These are phyloP conservation scores for Cadophora gregata DNA, from an alignment of 2,329 filamentous ascomycete genomes.

Conservation along the genomic window DNA sequence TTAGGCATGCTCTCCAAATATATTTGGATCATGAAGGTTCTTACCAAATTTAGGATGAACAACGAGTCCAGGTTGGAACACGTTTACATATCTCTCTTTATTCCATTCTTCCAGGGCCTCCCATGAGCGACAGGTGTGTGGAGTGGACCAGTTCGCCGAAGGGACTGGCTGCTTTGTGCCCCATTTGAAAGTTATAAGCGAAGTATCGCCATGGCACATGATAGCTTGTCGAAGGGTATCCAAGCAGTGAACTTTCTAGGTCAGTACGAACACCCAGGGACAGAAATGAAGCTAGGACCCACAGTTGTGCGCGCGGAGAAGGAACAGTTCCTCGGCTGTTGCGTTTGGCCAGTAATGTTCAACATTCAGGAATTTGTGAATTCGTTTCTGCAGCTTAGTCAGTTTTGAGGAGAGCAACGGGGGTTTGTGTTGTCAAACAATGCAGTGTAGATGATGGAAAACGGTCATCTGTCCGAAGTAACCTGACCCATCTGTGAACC, in stretches of 20 bases:
- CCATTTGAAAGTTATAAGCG: conserved; percentile 9
- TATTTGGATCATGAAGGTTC: not conserved
- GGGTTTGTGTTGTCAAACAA: not conserved
- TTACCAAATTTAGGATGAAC: conserved; percentile 9
- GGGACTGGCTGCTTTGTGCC: conserved; percentile 7
- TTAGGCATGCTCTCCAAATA: not conserved
- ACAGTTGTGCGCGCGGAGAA: conserved; percentile 5
- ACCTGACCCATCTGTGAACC: conserved; percentile 1
- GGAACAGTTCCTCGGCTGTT: conserved; percentile 2
- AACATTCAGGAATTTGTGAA: conserved; percentile 4
- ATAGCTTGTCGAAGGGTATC: conserved; percentile 9
- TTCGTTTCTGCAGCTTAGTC: not conserved
- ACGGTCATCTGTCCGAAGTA: conserved; percentile 8
- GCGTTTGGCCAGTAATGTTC: conserved; percentile 12
- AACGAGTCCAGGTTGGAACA: conserved; percentile 4
- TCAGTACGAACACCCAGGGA: not conserved
- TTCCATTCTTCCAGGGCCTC: conserved; percentile 6
- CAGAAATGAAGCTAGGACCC: not conserved
- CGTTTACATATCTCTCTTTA: conserved; percentile 1
- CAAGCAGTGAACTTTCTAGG: not conserved
- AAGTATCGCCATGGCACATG: conserved; percentile 9
- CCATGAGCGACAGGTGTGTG: conserved; percentile 6
- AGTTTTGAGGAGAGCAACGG: not conserved
- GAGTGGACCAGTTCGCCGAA: conserved; percentile 2
- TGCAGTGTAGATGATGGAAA: conserved; percentile 13